Conservation (phyloP, 805 yeast species). For the Candida insectalens region DNA sequence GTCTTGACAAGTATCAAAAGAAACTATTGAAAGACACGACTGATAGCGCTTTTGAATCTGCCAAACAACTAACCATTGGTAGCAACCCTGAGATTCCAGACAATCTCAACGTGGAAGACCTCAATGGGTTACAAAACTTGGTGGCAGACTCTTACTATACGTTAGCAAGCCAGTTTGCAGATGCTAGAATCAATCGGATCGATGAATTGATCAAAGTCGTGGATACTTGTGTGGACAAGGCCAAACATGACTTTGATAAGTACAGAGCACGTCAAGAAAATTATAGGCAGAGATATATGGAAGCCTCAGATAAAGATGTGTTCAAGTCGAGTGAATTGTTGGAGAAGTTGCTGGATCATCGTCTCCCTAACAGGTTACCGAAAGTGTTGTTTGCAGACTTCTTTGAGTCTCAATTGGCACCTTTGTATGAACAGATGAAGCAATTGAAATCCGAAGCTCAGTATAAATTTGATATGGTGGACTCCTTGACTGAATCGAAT, state of each 20-base stretch:
- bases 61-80: slow-evolving; percentile 1
- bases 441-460: neutral
- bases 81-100: too few species aligned
- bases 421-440: neutral
- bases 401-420: slow-evolving; percentile 6
- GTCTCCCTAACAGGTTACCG: slow-evolving; percentile 1
- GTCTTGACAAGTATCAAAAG: too few species aligned
- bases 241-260: slow-evolving; percentile 11
- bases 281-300: neutral
- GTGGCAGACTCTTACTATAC: slow-evolving; percentile 23
- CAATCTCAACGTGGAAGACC: slow-evolving; percentile 7
- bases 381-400: slow-evolving; percentile 1
- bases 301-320: slow-evolving; percentile 1
- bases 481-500: slow-evolving; percentile 4
- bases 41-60: too few species aligned
- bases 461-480: slow-evolving; percentile 10
- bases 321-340: neutral
- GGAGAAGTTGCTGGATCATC: neutral
- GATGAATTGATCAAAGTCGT: slow-evolving; percentile 24
- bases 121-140: slow-evolving; percentile 10
- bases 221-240: slow-evolving; percentile 19
- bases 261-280: slow-evolving; percentile 12
- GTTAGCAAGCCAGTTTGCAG: slow-evolving; percentile 21
- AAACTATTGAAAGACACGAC: neutral
- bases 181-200: slow-evolving; percentile 20